A percentile compares a stretch with the other conserved stretches of the same genome.
These are phyloP conservation scores for Paramecium sexaurelia DNA, from an alignment of 73 alveolate genomes.

Conservation along the genomic window DNA sequence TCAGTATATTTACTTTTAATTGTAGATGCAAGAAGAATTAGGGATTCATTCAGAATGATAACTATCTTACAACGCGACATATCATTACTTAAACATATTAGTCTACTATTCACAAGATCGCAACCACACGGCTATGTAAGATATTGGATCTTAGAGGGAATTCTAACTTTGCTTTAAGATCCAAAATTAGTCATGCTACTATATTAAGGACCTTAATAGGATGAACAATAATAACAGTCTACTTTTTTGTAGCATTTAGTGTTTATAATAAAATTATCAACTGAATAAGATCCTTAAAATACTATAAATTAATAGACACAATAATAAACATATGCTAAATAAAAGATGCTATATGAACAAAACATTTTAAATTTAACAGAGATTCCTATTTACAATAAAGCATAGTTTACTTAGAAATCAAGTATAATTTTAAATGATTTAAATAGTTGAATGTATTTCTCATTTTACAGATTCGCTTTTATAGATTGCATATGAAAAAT, in stretches of 20 bases:
- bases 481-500: not conserved
- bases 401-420: not conserved
- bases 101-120: not conserved
- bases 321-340: not conserved
- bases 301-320: not conserved
- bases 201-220: not conserved
- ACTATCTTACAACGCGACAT: not conserved
- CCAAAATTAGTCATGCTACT: slow-evolving; percentile 13
- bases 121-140: not conserved
- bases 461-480: not conserved
- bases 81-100: slow-evolving; percentile 11
- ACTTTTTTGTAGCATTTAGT: slow-evolving; percentile 19
- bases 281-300: slow-evolving; percentile 31
- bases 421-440: not conserved
- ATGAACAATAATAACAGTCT: not conserved
- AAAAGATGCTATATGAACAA: not conserved
- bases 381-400: not conserved
- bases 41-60: slow-evolving; percentile 53
- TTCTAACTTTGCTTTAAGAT: not conserved
- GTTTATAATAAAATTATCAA: not conserved
- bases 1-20: not conserved
- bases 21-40: slow-evolving; percentile 56
- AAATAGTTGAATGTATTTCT: slow-evolving; percentile 18
- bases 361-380: not conserved
- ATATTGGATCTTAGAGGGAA: slow-evolving; percentile 52